Percentiles rank a stretch among this genome's conserved stretches.
phyloP scores from a whole-genome alignment of 225 moss, liverwort and hornwort species.

The Sphagnum tenellum region DNA sequence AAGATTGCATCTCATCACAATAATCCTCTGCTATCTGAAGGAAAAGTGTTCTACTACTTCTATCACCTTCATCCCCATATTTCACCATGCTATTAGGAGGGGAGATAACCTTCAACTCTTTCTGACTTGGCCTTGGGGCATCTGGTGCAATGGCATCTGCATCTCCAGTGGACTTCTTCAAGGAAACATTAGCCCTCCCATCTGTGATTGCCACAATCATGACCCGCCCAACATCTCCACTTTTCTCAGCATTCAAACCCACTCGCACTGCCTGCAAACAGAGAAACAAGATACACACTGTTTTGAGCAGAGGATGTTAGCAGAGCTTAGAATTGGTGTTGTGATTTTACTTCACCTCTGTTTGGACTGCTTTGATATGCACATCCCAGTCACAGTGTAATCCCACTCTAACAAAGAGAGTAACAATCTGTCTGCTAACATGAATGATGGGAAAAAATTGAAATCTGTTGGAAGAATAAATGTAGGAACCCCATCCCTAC shows the following conservation, averaged over 20 bases:
- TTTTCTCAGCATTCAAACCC: conserved; percentile 94
- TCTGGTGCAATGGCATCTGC: conserved; percentile 82
- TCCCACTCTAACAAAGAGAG: too few relatives aligned
- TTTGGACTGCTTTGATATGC: too few relatives aligned
- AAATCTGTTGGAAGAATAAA: too few relatives aligned
- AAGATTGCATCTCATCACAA: too few relatives aligned
- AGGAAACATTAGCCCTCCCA: conserved; percentile 86
- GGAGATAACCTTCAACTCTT: conserved; percentile 47
- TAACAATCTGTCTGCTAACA: too few relatives aligned
- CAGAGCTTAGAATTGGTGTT: too few relatives aligned
- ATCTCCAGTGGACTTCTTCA: conserved; percentile 85
- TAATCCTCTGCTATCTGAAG: too few relatives aligned
- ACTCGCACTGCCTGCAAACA: conserved; percentile 76
- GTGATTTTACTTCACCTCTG: too few relatives aligned
- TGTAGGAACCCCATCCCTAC: too few relatives aligned
- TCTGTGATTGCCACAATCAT: conserved; percentile 99
- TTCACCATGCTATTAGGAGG: too few relatives aligned
- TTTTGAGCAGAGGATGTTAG: not conserved
- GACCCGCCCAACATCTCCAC: conserved; percentile 89
- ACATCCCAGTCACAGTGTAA: too few relatives aligned
- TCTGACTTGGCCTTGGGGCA: conserved; percentile 67
- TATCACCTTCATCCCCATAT: not conserved
- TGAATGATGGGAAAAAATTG: too few relatives aligned
- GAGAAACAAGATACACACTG: not conserved
- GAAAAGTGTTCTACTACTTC: not conserved